These are phyloP conservation scores for Trichosporon asahii DNA, from an alignment of 1,284 basidiomycete genomes.

Conservation along the genomic window DNA sequence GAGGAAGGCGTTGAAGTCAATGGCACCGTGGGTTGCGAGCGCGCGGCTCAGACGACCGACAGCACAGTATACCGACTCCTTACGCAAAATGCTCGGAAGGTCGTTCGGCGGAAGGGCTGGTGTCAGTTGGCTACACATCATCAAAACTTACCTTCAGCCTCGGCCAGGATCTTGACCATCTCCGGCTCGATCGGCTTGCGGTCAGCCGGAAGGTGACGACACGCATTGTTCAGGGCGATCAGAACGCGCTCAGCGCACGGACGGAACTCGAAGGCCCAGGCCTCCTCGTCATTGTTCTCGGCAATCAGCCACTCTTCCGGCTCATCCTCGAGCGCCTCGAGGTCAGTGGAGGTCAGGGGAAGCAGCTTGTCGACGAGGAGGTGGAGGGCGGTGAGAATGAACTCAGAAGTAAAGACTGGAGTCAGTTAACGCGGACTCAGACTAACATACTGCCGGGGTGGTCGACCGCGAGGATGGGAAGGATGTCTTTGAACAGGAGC, in stretches of 20 bases:
- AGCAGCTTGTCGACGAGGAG: conserved; percentile 77
- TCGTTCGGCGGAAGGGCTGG: conserved; percentile 54
- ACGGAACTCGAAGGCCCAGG: conserved; percentile 82
- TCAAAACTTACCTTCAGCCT: conserved; percentile 54
- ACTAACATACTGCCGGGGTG: conserved; percentile 43
- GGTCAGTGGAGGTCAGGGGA: conserved; percentile 70
- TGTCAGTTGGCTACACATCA: neutral
- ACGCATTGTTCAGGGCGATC: conserved; percentile 72
- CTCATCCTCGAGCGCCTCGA: conserved; percentile 73
- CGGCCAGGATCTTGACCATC: conserved; percentile 60
- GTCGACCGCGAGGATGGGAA: conserved; percentile 47
- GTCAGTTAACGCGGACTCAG: conserved; percentile 5
- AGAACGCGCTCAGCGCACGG: conserved; percentile 83
- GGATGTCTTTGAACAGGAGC: conserved; percentile 75
- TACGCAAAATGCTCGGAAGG: conserved; percentile 66
- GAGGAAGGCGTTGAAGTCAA: conserved; percentile 44
- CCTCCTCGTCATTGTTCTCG: conserved; percentile 73
- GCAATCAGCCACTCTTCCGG: conserved; percentile 85
- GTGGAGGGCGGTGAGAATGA: conserved; percentile 73
- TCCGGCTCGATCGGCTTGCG: conserved; percentile 63
- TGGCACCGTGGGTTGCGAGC: conserved; percentile 49
- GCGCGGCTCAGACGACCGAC: conserved; percentile 72
- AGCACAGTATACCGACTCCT: conserved; percentile 84
- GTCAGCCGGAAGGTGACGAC: conserved; percentile 57
- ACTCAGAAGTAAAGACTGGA: conserved; percentile 66